These are phyloP conservation scores for Oemleria cerasiformis DNA, from an alignment of 306 rosid species.

Conservation along the genomic window DNA sequence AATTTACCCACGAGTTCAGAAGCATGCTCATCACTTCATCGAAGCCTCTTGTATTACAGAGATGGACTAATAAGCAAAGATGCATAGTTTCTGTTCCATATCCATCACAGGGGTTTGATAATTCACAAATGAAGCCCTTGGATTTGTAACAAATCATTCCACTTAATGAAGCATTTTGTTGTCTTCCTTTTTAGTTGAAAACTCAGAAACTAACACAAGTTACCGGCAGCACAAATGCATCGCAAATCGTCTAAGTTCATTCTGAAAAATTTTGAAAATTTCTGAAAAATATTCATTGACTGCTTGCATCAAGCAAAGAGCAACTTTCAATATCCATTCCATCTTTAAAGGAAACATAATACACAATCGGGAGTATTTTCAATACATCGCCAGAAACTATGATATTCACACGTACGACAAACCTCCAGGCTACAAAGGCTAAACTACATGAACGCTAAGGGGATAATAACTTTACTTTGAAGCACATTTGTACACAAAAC, in stretches of 20 bases:
- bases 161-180: conserved; percentile 26
- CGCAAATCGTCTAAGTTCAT: not conserved
- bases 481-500: not conserved
- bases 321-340: not conserved
- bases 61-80: conserved; percentile 27
- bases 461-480: not conserved
- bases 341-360: not conserved
- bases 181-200: not conserved
- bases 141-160: conserved; percentile 28
- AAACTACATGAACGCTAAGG: not conserved
- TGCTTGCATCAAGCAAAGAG: not conserved
- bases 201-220: not conserved
- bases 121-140: conserved; percentile 24
- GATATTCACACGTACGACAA: not conserved
- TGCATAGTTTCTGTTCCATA: conserved; percentile 41
- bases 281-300: not conserved
- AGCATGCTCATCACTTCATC: conserved; percentile 15
- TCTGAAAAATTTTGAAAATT: not conserved
- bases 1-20: conserved; percentile 21
- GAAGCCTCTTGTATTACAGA: conserved; percentile 26
- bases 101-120: conserved; percentile 28
- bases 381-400: not conserved
- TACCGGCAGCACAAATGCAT: not conserved
- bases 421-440: not conserved
- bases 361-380: too few species aligned